Evolutionary conservation across 2,329 filamentous ascomycete species (phyloP), one percentile per base, ranked within the genome.

Genomic region (Aureobasidium sp.): DNA sequence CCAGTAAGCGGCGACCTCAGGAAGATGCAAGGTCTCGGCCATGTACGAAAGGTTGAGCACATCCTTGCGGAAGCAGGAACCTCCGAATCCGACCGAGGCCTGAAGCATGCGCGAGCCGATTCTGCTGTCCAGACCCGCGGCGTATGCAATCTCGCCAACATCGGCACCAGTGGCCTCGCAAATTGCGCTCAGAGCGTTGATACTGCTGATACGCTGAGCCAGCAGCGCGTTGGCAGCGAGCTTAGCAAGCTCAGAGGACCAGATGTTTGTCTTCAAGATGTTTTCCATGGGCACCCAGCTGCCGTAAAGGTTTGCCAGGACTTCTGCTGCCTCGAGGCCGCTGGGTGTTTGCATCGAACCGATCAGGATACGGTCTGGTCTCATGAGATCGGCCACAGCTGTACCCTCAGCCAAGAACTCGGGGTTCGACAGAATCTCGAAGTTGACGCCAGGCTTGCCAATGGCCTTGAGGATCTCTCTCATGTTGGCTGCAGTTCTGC

Each of bases 1-100:
- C 88, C 88, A 93, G 75, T 91, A 92, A 64, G 84, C 81, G 35
- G 84, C 86, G 0, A 92, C 87, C 67, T 91, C 86, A 4, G 81
- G 79, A 11, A 91, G 77, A 55, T 85, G 82, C 59, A 90, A 77
- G 2, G 81, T 83, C 67, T 89, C 85, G 17, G 88, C 85, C 31
- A 92, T 78, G 73, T 92, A 90, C 19, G 86, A 82, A 38, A 93
- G 75, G 71, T 82, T 88, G 51, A 89, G 78, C 43, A 91, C 83
- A 69, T 93, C 89, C 74, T 93, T 93, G 72, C 87, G 84, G 78
- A 93, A 91, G 73, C 89, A 93, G 63, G 84, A 88, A 21, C 89
- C 89, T 59, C 89, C 88, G 67, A 92, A 93, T 17, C 89, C 89
- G 35, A 90, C 82, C 40, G 85, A 85, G 8, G 88, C 85, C 73